A percentile compares a stretch with the other conserved stretches of the same genome.
phyloP scores from a whole-genome alignment of 2,329 filamentous ascomycete genomes.

The Penicillium concentricum region DNA sequence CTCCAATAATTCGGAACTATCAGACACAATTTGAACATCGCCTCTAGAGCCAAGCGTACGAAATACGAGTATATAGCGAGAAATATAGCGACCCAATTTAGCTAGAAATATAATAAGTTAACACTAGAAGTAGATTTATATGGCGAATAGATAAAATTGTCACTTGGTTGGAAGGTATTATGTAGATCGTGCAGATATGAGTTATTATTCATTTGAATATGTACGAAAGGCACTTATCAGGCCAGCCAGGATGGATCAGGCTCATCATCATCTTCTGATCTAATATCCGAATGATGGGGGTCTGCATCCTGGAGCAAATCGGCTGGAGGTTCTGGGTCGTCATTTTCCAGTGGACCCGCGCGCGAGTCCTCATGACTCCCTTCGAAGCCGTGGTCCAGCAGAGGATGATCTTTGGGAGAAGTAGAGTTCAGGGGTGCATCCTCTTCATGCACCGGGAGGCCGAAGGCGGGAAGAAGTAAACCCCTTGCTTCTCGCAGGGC shows the following conservation, averaged over 20 bases:
- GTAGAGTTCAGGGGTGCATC: slow-evolving; percentile 9
- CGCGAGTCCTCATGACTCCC: slow-evolving; percentile 8
- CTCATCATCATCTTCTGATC: slow-evolving; percentile 44
- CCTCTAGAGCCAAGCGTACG: background rate
- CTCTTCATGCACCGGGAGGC: slow-evolving; percentile 23
- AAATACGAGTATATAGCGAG: background rate
- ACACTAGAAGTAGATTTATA: background rate
- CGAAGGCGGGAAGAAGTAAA: slow-evolving; percentile 38
- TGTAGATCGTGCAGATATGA: background rate
- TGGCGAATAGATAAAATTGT: background rate
- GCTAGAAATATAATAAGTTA: background rate
- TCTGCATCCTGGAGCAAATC: slow-evolving; percentile 36
- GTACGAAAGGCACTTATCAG: slow-evolving; percentile 28
- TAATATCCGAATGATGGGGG: slow-evolving; percentile 20
- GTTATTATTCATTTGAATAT: background rate
- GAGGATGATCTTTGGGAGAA: slow-evolving; percentile 10
- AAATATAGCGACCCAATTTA: background rate
- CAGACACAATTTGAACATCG: background rate
- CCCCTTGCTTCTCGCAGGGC: slow-evolving; percentile 46
- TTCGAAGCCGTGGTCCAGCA: background rate
- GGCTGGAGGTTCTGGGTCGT: slow-evolving; percentile 37
- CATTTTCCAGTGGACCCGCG: slow-evolving; percentile 24
- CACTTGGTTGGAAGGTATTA: background rate
- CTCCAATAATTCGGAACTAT: background rate
- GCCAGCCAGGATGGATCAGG: slow-evolving; percentile 45